Evolutionary conservation across 2,329 filamentous ascomycete genomes (phyloP), one percentile per base, ranked within the genome.

Genomic region (Fusarium aywerte): DNA sequence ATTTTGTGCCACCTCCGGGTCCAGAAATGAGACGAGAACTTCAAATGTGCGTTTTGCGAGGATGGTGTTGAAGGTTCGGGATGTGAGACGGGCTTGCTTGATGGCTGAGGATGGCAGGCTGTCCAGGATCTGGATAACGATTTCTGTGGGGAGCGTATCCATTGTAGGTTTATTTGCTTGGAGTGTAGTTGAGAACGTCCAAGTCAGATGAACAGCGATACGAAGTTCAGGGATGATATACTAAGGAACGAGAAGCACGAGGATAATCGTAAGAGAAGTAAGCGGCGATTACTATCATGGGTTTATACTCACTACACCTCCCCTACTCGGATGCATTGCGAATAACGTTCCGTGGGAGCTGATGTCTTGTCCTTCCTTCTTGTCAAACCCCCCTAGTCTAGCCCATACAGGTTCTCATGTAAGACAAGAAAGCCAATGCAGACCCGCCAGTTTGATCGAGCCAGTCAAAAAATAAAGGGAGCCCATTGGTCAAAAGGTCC

Each of bases 81-180:
- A 78, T 10, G 76, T 74, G 39, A 77, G 76, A 20, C 77, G 77
- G 36, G 72, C 71, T 21, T 69, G 54, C 49, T 74, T 73, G 50
- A 58, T 53, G 35, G 51, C 54, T 8, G 69, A 60, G 5, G 64
- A 48, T 23, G 71, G 68, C 20, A 78, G 67, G 55, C 75, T 54
- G 35, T 44, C 23, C 21, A 76, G 70, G 51, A 79, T 76, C 27
- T 73, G 67, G 43, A 61, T 40, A 57, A 79, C 47, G 48, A 79
- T 56, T 50, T 79, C 76, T 15, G 70, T 36, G 13, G 77, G 76
- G 16, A 78, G 74, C 2, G 65, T 68, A 53, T 75, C 58, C 74
- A 77, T 81, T 53, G 44, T 70, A 51, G 25, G 32, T 11, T 45
- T 18, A 31, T 23, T 23, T 47, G 43, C 29, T 47, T 47, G 38